Conservation (phyloP, 2,329 filamentous ascomycete genomes). For the Decorospora gaudefroyi region DNA sequence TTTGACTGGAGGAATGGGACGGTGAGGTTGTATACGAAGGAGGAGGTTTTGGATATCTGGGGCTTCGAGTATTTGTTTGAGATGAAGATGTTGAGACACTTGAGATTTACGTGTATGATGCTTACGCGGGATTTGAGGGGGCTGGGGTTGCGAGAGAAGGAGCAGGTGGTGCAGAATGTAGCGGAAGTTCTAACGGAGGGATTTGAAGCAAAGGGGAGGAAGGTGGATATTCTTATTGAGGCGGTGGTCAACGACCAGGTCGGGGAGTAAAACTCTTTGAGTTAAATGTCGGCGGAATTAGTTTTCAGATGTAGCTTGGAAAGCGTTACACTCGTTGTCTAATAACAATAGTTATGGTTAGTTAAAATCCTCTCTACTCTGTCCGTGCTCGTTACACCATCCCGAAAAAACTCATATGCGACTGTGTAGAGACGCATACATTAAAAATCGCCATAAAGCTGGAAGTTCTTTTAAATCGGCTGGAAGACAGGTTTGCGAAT, state of each 20-base stretch:
- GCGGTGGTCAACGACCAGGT: background rate
- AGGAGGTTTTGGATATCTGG: background rate
- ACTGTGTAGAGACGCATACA: too few species aligned
- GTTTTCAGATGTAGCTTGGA: too few species aligned
- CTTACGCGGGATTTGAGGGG: background rate
- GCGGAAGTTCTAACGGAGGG: background rate
- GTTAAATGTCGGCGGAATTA: too few species aligned
- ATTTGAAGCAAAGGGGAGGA: background rate
- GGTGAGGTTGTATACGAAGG: background rate
- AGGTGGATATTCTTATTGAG: background rate
- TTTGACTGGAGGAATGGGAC: background rate
- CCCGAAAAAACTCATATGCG: too few species aligned
- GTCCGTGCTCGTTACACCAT: too few species aligned
- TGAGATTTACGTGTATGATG: background rate
- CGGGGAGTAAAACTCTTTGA: too few species aligned
- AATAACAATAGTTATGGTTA: too few species aligned
- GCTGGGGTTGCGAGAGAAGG: background rate
- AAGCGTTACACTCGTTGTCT: too few species aligned
- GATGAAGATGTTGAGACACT: background rate
- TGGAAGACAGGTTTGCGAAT: too few species aligned
- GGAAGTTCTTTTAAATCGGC: too few species aligned
- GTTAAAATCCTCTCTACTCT: too few species aligned
- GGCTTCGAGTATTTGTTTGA: background rate
- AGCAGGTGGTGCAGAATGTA: background rate
- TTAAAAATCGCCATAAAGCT: too few species aligned